Evolutionary conservation across 768 basidiomycete species (phyloP).

Genomic region (Suillus cothurnatus): DNA sequence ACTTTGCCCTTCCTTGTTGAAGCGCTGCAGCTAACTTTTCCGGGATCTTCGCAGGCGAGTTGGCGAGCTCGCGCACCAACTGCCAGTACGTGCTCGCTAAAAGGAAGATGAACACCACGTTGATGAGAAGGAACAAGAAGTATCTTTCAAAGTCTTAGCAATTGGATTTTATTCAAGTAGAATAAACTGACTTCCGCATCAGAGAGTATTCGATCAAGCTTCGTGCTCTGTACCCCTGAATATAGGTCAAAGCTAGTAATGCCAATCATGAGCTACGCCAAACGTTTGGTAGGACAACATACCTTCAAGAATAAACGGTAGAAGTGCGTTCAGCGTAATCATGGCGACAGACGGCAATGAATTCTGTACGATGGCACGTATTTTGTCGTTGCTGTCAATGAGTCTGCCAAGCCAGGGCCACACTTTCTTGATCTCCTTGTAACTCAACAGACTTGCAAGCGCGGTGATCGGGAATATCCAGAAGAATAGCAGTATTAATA

Average conservation of each 20-base stretch:
- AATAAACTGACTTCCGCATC: conserved; percentile 74
- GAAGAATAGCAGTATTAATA: conserved; percentile 78
- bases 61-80: conserved; percentile 87
- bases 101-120: conserved; percentile 94
- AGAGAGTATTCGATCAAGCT: conserved; percentile 95
- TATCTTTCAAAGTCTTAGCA: conserved; percentile 58
- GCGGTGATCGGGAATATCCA: conserved; percentile 93
- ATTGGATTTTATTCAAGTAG: not conserved
- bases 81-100: conserved; percentile 92
- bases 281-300: conserved; percentile 9
- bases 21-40: conserved; percentile 88
- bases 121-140: conserved; percentile 88
- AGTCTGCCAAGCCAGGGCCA: conserved; percentile 86
- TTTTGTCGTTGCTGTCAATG: conserved; percentile 78
- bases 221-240: conserved; percentile 88
- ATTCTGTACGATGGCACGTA: conserved; percentile 91
- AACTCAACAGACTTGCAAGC: conserved; percentile 86
- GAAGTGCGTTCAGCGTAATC: conserved; percentile 83
- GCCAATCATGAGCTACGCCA: conserved; percentile 2
- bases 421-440: conserved; percentile 88
- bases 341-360: conserved; percentile 90
- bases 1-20: conserved; percentile 75
- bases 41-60: conserved; percentile 91
- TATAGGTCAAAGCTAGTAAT: conserved; percentile 66
- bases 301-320: conserved; percentile 93